Evolutionary conservation across 495 filamentous ascomycete genomes (phyloP), one percentile per base, ranked within the genome.

Genomic region (Penicillium canescens): DNA sequence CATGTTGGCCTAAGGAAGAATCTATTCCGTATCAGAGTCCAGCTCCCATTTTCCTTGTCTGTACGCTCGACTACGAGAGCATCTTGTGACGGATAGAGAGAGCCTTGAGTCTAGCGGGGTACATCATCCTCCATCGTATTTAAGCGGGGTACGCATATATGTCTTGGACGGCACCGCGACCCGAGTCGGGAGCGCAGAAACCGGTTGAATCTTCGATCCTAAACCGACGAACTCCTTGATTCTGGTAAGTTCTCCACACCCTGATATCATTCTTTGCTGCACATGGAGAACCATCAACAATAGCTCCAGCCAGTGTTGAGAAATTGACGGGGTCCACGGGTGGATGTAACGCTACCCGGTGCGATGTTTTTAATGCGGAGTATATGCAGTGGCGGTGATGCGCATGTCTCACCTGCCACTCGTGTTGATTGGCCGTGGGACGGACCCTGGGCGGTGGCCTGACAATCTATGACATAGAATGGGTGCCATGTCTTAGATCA

Each of bases 341-440:
- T 60, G 41, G 36, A 57, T 64, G 54, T 56, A 64, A 61, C 58
- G 47, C 58, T 64, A 58, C 28, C 44, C 42, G 46, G 5, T 48
- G 50, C 9, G 46, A 49, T 46, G 50, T 57, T 39, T 54, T 61
- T 46, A 42, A 62, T 59, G 59, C 52, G 52, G 49, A 52, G 50
- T 54, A 49, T 20, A 50, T 52, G 24, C 28, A 45, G 35, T 54
- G 49, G 55, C 52, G 34, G 40, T 54, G 55, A 65, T 65, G 62
- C 51, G 54, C 46, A 65, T 65, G 62, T 65, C 59, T 65, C 56
- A 65, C 50, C 55, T 55, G 31, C 46, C 20, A 57, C 50, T 42
- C 24, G 33, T 40, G 26, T 55, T 54, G 26, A 59, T 64, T 61
- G 61, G 61, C 40, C 41, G 36, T 26, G 42, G 38, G 26, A 46